Conservation (phyloP, 2,329 filamentous ascomycete genomes). For the Hirsutella minnesotensis region DNA sequence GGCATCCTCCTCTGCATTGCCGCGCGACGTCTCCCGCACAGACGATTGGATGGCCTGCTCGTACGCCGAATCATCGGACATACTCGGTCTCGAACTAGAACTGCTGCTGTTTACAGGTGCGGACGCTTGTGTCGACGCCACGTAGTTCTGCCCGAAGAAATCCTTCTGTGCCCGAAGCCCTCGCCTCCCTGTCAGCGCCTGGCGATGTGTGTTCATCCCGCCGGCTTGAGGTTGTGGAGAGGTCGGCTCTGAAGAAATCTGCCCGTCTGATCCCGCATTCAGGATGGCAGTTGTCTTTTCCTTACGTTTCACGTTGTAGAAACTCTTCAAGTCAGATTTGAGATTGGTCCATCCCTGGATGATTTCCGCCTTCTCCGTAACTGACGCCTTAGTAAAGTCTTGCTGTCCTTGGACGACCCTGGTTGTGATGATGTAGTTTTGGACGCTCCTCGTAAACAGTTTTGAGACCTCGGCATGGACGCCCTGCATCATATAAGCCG, state of each 20-base stretch:
- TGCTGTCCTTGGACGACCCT: slow-evolving; percentile 64
- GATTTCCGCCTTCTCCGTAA: slow-evolving; percentile 51
- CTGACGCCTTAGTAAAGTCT: slow-evolving; percentile 42
- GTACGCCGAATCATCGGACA: slow-evolving; percentile 44
- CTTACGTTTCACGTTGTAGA: slow-evolving; percentile 41
- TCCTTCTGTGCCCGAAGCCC: slow-evolving; percentile 36
- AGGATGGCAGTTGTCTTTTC: slow-evolving; percentile 26
- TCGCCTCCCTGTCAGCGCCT: slow-evolving; percentile 39
- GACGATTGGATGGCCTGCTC: slow-evolving; percentile 61
- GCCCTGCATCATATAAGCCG: slow-evolving; percentile 75
- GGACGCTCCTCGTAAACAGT: slow-evolving; percentile 55
- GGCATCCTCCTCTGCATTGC: slow-evolving; percentile 57
- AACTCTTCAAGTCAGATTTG: slow-evolving; percentile 47
- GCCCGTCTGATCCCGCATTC: slow-evolving; percentile 8
- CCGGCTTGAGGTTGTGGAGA: slow-evolving; percentile 26
- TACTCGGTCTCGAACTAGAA: slow-evolving; percentile 4
- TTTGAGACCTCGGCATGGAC: slow-evolving; percentile 68
- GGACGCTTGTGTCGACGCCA: slow-evolving; percentile 6
- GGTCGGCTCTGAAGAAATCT: slow-evolving; percentile 8
- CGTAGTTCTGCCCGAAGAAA: slow-evolving; percentile 21
- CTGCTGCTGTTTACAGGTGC: slow-evolving; percentile 5
- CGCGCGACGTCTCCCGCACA: slow-evolving; percentile 57
- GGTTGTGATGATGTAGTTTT: slow-evolving; percentile 71
- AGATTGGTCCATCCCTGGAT: slow-evolving; percentile 52
- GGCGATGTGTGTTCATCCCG: slow-evolving; percentile 35